A percentile compares a stretch with the other conserved stretches of the same genome.
These are phyloP conservation scores for Agrocybe pediades DNA, from an alignment of 768 basidiomycete genomes.

Conservation along the genomic window DNA sequence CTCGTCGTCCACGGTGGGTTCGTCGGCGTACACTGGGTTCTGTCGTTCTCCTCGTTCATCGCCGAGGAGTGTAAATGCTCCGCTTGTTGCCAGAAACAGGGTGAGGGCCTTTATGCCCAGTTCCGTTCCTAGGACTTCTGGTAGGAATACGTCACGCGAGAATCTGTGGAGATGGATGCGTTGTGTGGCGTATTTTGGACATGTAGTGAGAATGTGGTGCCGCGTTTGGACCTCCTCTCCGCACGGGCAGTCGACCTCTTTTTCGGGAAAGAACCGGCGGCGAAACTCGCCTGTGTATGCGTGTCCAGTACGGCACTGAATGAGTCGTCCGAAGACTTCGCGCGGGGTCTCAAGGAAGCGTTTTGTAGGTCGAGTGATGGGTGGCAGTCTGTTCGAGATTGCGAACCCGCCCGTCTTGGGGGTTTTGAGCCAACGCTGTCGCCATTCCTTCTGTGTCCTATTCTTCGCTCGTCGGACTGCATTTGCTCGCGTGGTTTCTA, in stretches of 20 bases:
- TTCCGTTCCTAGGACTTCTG: background rate
- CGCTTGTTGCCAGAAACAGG: background rate
- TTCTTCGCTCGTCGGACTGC: constrained; percentile 14
- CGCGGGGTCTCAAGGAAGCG: constrained; percentile 6
- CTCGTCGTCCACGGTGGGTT: too few species aligned
- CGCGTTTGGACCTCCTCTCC: background rate
- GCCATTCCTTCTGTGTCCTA: constrained; percentile 10
- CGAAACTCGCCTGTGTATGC: constrained; percentile 29
- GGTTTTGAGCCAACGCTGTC: constrained; percentile 13
- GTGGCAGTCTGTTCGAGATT: constrained; percentile 13
- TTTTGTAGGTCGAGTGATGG: constrained; percentile 6
- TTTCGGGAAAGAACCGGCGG: constrained; percentile 8
- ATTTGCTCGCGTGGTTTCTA: constrained; percentile 12
- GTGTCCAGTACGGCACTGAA: constrained; percentile 28
- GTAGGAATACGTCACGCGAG: background rate
- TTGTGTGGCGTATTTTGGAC: background rate
- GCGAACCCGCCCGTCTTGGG: constrained; percentile 12
- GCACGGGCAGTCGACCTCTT: background rate
- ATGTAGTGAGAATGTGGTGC: background rate
- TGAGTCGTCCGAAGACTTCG: constrained; percentile 24
- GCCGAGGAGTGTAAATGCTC: background rate
- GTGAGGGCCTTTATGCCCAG: background rate
- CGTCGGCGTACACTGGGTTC: too few species aligned
- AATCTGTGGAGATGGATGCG: background rate
- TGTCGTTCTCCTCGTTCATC: too few species aligned